Conservation (phyloP, 768 basidiomycete species). For the Pleurotus djamor region DNA sequence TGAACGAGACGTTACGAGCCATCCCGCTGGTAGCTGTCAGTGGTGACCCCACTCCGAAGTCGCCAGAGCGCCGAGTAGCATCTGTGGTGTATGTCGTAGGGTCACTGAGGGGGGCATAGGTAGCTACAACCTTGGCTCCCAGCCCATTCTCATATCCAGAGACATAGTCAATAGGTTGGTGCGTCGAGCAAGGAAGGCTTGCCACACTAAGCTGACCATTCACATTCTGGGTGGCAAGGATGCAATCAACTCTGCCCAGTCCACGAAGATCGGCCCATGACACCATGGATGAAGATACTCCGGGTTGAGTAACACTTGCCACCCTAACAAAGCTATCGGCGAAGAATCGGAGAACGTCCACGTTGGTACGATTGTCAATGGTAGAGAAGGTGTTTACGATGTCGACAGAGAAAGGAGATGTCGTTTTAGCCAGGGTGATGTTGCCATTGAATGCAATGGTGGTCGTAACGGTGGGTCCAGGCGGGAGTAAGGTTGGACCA, state of each 20-base stretch:
- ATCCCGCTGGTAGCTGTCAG: background rate
- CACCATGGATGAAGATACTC: background rate
- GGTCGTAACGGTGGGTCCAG: background rate
- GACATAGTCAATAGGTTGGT: constrained; percentile 1
- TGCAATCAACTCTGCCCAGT: background rate
- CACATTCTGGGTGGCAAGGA: background rate
- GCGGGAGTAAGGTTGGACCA: background rate
- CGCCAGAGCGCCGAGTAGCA: background rate
- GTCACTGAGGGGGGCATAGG: constrained; percentile 4
- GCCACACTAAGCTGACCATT: background rate
- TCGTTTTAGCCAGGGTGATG: constrained; percentile 1
- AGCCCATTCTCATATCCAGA: background rate
- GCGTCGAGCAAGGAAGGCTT: background rate
- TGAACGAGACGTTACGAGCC: constrained; percentile 1
- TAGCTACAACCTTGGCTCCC: background rate
- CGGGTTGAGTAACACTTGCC: constrained; percentile 1
- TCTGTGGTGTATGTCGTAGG: background rate
- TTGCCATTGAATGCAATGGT: constrained; percentile 1
- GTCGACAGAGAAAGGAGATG: background rate
- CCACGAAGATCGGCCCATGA: constrained; percentile 5
- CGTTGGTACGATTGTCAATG: background rate
- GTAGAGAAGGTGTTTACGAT: constrained; percentile 3
- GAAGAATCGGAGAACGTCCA: constrained; percentile 4
- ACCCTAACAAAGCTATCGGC: background rate
- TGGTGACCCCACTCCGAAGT: background rate